Conservation (phyloP, 371 early-diverging fungal species). For the Mucor circinelloides region DNA sequence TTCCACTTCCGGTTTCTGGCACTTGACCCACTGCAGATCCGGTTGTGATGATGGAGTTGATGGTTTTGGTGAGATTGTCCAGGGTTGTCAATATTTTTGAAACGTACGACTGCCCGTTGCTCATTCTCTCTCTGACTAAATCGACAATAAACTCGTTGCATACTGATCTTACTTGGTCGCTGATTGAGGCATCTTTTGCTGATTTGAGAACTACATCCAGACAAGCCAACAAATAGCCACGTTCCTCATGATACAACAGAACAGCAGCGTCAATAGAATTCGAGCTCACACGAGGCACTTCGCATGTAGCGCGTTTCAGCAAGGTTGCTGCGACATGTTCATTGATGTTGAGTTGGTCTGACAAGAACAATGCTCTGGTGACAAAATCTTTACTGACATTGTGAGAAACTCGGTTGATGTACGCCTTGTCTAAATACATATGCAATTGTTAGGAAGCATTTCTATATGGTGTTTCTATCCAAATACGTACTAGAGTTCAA, state of each 20-base stretch:
- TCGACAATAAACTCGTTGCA: constrained; percentile 35
- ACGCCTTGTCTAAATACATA: constrained; percentile 36
- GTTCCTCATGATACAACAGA: constrained; percentile 70
- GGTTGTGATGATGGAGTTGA: constrained; percentile 34
- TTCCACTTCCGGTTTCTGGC: constrained; percentile 32
- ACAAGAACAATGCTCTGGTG: constrained; percentile 65
- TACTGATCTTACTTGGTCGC: constrained; percentile 48
- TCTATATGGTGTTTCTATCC: neutral
- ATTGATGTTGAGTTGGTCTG: constrained; percentile 81
- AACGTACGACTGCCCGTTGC: constrained; percentile 10
- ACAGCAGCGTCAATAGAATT: constrained; percentile 71
- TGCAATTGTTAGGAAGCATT: neutral
- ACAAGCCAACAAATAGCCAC: constrained; percentile 64
- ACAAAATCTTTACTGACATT: constrained; percentile 75
- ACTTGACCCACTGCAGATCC: constrained; percentile 32
- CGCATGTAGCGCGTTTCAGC: constrained; percentile 63
- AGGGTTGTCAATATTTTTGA: constrained; percentile 26
- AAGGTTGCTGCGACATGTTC: constrained; percentile 79
- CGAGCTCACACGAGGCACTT: constrained; percentile 54
- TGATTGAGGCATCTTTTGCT: constrained; percentile 46
- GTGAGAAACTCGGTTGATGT: constrained; percentile 54
- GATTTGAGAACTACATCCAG: constrained; percentile 65
- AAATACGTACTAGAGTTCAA: constrained; percentile 52
- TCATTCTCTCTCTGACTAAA: constrained; percentile 15
- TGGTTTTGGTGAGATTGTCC: constrained; percentile 16